Conservation (phyloP, 495 filamentous ascomycete genomes). For the Xylaria sp. region DNA sequence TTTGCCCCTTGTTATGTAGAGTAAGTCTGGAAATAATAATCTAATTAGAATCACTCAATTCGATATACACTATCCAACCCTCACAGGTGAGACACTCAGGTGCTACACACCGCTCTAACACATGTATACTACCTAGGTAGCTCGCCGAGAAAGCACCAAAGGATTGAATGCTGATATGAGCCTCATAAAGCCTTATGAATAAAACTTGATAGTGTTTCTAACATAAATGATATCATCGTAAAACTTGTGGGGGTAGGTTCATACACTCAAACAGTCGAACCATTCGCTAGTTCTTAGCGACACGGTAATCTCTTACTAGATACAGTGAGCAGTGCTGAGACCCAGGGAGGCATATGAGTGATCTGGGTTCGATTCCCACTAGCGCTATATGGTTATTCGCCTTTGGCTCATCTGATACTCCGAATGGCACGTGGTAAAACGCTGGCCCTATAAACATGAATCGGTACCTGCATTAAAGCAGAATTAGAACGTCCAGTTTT, state of each 20-base stretch:
- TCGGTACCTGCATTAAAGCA: conserved; percentile 22
- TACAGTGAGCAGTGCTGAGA: no score
- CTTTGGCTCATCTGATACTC: no score
- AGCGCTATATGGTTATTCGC: no score
- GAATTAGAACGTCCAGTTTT: not conserved
- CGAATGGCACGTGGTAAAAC: not conserved
- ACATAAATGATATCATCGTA: not conserved
- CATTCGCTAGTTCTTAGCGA: not conserved
- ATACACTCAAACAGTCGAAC: not conserved
- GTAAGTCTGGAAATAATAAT: not conserved
- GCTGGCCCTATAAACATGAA: conserved; percentile 23
- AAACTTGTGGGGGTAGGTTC: not conserved
- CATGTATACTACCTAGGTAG: not conserved
- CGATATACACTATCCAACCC: not conserved
- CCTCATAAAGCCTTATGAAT: not conserved
- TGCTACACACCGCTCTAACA: not conserved
- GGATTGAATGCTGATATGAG: not conserved
- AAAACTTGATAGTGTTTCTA: not conserved
- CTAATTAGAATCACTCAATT: not conserved
- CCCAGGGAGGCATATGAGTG: no score
- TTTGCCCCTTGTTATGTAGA: not conserved
- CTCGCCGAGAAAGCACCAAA: not conserved
- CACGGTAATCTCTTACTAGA: not conserved
- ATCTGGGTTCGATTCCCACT: no score
- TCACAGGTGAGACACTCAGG: not conserved